These are phyloP conservation scores for Rubroboletus satanas DNA, from an alignment of 768 basidiomycete genomes.

Conservation along the genomic window DNA sequence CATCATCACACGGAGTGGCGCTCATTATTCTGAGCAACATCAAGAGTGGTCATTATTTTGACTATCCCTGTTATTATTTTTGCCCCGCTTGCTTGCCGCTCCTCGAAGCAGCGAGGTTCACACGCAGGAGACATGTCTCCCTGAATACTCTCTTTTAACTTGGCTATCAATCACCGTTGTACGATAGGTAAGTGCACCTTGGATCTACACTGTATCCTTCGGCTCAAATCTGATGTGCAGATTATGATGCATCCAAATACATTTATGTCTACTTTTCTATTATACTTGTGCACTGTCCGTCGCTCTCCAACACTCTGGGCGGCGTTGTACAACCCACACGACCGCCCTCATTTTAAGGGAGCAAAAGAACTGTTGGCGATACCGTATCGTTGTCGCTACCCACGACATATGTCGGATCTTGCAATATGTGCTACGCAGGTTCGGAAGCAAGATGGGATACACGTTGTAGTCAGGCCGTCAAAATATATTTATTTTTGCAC, in stretches of 20 bases:
- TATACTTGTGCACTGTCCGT: neutral
- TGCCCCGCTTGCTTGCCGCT: slow-evolving; percentile 36
- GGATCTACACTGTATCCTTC: neutral
- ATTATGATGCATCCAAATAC: slow-evolving; percentile 1
- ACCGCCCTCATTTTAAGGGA: slow-evolving; percentile 95
- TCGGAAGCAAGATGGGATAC: slow-evolving; percentile 37
- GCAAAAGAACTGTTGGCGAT: slow-evolving; percentile 51
- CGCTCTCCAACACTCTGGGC: slow-evolving; percentile 98
- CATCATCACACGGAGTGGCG: slow-evolving; percentile 59
- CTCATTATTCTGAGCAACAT: slow-evolving; percentile 86
- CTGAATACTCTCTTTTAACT: neutral
- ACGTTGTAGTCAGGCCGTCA: neutral
- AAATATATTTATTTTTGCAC: neutral
- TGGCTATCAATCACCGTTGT: neutral
- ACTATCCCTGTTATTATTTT: slow-evolving; percentile 36
- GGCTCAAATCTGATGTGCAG: slow-evolving; percentile 1
- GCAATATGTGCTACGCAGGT: slow-evolving; percentile 24
- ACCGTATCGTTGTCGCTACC: slow-evolving; percentile 30
- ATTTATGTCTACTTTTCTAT: neutral
- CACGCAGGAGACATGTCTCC: slow-evolving; percentile 43
- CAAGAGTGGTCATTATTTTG: slow-evolving; percentile 27
- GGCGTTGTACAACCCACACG: slow-evolving; percentile 66
- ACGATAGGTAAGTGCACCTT: slow-evolving; percentile 16
- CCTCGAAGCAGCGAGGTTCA: slow-evolving; percentile 45
- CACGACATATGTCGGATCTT: slow-evolving; percentile 34